A percentile compares a stretch with the other conserved stretches of the same genome.
These are phyloP conservation scores for Adansonia rubrostipa DNA, from an alignment of 441 rosid genomes.

Conservation along the genomic window DNA sequence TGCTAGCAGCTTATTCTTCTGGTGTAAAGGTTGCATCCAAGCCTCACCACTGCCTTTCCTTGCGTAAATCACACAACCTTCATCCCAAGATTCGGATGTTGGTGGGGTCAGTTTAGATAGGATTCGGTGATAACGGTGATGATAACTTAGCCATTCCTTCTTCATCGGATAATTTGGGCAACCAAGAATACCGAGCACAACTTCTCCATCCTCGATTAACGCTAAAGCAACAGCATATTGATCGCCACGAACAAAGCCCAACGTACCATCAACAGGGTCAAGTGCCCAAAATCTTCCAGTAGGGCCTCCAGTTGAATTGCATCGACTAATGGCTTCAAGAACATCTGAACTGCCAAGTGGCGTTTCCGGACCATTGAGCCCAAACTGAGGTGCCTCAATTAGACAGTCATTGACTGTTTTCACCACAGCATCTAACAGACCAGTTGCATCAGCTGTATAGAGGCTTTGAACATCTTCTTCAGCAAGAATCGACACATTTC, in stretches of 20 bases:
- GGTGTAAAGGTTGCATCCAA: constrained; percentile 73
- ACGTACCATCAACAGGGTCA: constrained; percentile 67
- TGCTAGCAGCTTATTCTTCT: constrained; percentile 40
- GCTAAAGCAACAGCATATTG: constrained; percentile 73
- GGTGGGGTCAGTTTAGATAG: constrained; percentile 55
- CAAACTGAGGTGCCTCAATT: constrained; percentile 57
- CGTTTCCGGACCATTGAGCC: constrained; percentile 45
- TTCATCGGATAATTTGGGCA: constrained; percentile 83
- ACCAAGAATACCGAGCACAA: constrained; percentile 74
- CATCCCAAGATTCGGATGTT: constrained; percentile 60
- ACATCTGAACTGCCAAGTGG: constrained; percentile 51
- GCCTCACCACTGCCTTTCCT: constrained; percentile 62
- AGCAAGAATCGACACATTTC: constrained; percentile 57
- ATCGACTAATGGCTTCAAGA: constrained; percentile 61
- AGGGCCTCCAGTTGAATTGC: constrained; percentile 59
- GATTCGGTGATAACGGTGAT: constrained; percentile 63
- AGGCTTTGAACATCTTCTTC: constrained; percentile 65
- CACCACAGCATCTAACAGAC: constrained; percentile 52
- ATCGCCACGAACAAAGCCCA: constrained; percentile 73
- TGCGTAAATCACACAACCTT: constrained; percentile 65
- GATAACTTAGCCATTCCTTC: constrained; percentile 71
- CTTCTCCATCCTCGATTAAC: constrained; percentile 65
- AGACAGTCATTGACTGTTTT: constrained; percentile 59
- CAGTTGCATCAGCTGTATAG: constrained; percentile 40
- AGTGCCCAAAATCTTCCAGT: constrained; percentile 66